Evolutionary conservation across 306 rosid species (phyloP).

Genomic region (Vachellia collinsii): DNA sequence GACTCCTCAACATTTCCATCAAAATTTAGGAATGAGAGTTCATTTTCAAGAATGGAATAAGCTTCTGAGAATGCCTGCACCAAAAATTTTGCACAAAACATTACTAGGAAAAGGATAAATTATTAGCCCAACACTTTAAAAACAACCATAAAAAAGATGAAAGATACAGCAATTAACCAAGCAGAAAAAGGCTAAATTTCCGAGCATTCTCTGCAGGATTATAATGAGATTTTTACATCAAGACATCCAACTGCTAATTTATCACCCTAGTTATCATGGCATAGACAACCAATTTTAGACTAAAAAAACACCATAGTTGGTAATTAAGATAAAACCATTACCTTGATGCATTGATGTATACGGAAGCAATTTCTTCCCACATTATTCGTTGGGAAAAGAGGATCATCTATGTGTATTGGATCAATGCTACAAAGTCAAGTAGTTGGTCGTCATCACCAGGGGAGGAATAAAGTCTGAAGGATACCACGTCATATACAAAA

Average conservation of each 20-base stretch:
- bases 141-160: background rate
- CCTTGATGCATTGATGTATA: conserved; percentile 98
- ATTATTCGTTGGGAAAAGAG: conserved; percentile 85
- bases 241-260: background rate
- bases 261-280: background rate
- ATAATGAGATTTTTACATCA: background rate
- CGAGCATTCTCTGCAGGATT: background rate
- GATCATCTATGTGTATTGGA: conserved; percentile 97
- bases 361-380: conserved; percentile 98
- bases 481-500: conserved; percentile 9
- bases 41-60: conserved; percentile 59
- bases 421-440: conserved; percentile 71
- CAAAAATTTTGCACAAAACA: conserved; percentile 13
- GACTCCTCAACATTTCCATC: conserved; percentile 45
- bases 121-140: background rate
- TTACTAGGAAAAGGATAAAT: background rate
- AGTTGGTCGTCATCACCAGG: conserved; percentile 24
- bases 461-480: conserved; percentile 9
- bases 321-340: conserved; percentile 33
- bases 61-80: conserved; percentile 76
- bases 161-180: conserved; percentile 2
- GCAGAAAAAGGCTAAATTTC: background rate
- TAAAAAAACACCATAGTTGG: background rate
- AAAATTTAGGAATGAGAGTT: conserved; percentile 43
- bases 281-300: background rate